Percentiles rank a stretch among this genome's conserved stretches.
These are phyloP conservation scores for Penicillium digitatum DNA, from an alignment of 2,329 filamentous ascomycete genomes.

Conservation along the genomic window DNA sequence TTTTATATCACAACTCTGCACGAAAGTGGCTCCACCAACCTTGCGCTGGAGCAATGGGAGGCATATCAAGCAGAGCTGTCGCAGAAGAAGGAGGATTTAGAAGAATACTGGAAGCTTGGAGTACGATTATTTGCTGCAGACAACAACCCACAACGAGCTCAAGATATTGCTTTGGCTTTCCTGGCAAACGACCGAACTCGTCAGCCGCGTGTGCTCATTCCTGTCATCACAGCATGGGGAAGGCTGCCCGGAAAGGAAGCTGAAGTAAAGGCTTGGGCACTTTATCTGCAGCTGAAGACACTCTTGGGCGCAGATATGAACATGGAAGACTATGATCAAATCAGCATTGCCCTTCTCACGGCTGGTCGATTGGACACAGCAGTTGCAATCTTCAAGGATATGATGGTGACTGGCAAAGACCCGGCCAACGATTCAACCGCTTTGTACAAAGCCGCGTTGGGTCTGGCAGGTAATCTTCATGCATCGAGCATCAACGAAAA, in stretches of 20 bases:
- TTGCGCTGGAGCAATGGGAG: constrained; percentile 63
- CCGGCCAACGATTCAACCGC: constrained; percentile 43
- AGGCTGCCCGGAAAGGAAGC: constrained; percentile 48
- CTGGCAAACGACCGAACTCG: constrained; percentile 43
- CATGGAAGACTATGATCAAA: constrained; percentile 71
- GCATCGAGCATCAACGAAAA: constrained; percentile 40
- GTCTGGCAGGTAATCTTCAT: constrained; percentile 41
- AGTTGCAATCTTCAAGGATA: constrained; percentile 76
- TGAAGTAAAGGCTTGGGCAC: constrained; percentile 60
- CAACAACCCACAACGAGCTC: constrained; percentile 47
- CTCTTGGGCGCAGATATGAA: constrained; percentile 59
- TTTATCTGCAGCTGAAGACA: constrained; percentile 62
- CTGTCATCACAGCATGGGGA: constrained; percentile 66
- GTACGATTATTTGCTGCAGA: constrained; percentile 49
- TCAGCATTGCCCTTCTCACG: constrained; percentile 67
- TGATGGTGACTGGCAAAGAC: constrained; percentile 66
- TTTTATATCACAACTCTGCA: constrained; percentile 67
- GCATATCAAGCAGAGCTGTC: constrained; percentile 54
- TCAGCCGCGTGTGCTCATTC: constrained; percentile 48
- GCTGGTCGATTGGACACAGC: constrained; percentile 63
- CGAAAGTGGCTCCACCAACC: constrained; percentile 56
- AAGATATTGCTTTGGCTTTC: constrained; percentile 47
- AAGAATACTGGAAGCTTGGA: constrained; percentile 48
- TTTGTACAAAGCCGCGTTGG: constrained; percentile 44
- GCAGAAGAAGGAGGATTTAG: constrained; percentile 35